Percentiles rank a stretch among this genome's conserved stretches.
Evolutionary conservation across 2,329 filamentous ascomycete species (phyloP).

Genomic region (Diaporthe eres): DNA sequence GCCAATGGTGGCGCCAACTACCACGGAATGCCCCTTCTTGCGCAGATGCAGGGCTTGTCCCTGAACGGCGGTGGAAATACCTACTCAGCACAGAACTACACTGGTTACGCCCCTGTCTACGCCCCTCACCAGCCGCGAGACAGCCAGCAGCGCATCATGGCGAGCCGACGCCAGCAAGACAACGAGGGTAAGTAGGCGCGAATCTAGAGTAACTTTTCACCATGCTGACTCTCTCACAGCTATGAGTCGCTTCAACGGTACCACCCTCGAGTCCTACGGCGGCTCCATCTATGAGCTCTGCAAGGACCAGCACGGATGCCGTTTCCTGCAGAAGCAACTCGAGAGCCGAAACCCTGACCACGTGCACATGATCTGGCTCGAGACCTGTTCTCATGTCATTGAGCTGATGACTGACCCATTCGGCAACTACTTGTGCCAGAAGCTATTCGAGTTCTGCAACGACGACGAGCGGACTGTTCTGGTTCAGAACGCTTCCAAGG

Average conservation of each 20-base stretch:
- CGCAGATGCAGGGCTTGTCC: slow-evolving; percentile 78
- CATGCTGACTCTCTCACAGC: slow-evolving; percentile 58
- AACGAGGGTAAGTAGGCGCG: slow-evolving; percentile 71
- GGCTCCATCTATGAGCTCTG: slow-evolving; percentile 91
- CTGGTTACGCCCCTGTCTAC: slow-evolving; percentile 68
- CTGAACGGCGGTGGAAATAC: slow-evolving; percentile 62
- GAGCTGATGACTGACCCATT: slow-evolving; percentile 99
- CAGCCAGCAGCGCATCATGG: slow-evolving; percentile 81
- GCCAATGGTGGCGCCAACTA: slow-evolving; percentile 39
- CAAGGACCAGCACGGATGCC: slow-evolving; percentile 98
- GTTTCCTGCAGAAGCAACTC: slow-evolving; percentile 96
- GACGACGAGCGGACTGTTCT: slow-evolving; percentile 94
- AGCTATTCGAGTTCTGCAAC: slow-evolving; percentile 94
- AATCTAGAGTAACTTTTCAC: neutral
- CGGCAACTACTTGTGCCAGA: slow-evolving; percentile 99
- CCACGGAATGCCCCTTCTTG: slow-evolving; percentile 71
- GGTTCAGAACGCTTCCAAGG: slow-evolving; percentile 88
- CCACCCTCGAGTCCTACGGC: slow-evolving; percentile 83
- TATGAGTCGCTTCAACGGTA: slow-evolving; percentile 87
- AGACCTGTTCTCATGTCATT: slow-evolving; percentile 93
- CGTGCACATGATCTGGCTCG: slow-evolving; percentile 92
- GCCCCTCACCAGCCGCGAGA: slow-evolving; percentile 70
- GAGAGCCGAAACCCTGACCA: slow-evolving; percentile 89
- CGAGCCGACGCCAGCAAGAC: slow-evolving; percentile 81
- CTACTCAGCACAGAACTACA: slow-evolving; percentile 72